Percentiles rank a stretch among this genome's conserved stretches.
phyloP scores from a whole-genome alignment of 257 asterid species.

The Nicotiana sylvestris region DNA sequence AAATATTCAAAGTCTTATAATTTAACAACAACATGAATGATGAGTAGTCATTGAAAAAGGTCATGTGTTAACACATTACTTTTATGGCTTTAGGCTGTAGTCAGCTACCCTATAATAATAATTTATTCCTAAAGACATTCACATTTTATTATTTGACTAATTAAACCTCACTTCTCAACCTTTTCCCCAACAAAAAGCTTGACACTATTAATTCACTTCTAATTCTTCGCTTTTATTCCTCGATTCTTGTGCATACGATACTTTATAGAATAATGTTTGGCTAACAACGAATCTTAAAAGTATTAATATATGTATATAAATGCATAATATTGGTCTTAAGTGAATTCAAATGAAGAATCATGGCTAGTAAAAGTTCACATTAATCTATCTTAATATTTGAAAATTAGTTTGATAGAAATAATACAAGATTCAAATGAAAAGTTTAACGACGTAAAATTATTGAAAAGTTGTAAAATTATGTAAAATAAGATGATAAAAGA shows the following conservation, averaged over 20 bases:
- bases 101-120: not conserved
- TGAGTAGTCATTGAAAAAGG: not conserved
- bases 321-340: too few species aligned
- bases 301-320: too few species aligned
- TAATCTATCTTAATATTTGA: too few species aligned
- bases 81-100: not conserved
- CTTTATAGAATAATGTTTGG: too few species aligned
- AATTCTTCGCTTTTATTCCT: not conserved
- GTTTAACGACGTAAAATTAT: too few species aligned
- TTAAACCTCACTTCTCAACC: not conserved
- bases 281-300: too few species aligned
- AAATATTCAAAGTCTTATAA: not conserved
- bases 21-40: not conserved
- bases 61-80: not conserved
- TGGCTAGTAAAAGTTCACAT: too few species aligned
- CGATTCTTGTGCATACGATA: not conserved
- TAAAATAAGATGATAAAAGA: not conserved
- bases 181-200: not conserved
- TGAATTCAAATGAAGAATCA: too few species aligned
- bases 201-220: not conserved
- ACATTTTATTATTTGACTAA: not conserved
- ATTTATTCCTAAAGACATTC: not conserved
- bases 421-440: too few species aligned
- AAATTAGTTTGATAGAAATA: too few species aligned
- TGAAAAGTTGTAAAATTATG: not conserved